Base-by-base conservation (phyloP, 495 filamentous ascomycete species). In the Neurospora sp. region DNA sequence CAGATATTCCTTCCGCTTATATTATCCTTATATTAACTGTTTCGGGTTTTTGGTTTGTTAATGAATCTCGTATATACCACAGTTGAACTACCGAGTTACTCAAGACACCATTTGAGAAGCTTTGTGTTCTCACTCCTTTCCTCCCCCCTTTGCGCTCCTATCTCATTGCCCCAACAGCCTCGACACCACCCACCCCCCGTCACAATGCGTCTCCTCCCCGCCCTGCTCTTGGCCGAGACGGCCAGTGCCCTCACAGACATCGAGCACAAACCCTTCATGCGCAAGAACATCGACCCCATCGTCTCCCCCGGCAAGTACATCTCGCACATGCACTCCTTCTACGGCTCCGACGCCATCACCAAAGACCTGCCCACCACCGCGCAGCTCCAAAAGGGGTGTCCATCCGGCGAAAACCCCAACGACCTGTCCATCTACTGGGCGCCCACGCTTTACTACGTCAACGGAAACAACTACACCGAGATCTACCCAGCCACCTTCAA, bases 241-340 rank as follows among this genome's bases (percentile, higher is more conserved):
- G 78, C 73, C 65, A 71, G 70, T n/a, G 76, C 77, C 72, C 73
- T 79, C 40, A 80, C 80, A 18, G 80, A 80, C 27, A 79, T 80
- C 69, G 79, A 80, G 69, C 78, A 81, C 70, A 80, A 81, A 70
- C 78, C 79, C 4, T 79, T 82, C 61, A 76, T 82, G 77, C 73
- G 76, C 37, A 82, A 82, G 74, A 81, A 82, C 71, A 82, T 82
- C 71, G 80, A 82, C 72, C 79, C 79, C 7, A 79, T 81, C 48
- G 78, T 82, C 48, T 76, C 72, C 27, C 79, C 80, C 3, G 79
- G 79, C 22, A 73, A 77, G 70, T 82, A 81, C 41, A 40, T 77
- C 42, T 81, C 79, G n/a, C 80, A 82, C 68, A 82, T 82, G 80
- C 79, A 81, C 71, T 80, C 79, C 0, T 82, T 82, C 69, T 82